Base-by-base conservation (phyloP, 2,329 filamentous ascomycete genomes). In the Aureobasidium vineae region DNA sequence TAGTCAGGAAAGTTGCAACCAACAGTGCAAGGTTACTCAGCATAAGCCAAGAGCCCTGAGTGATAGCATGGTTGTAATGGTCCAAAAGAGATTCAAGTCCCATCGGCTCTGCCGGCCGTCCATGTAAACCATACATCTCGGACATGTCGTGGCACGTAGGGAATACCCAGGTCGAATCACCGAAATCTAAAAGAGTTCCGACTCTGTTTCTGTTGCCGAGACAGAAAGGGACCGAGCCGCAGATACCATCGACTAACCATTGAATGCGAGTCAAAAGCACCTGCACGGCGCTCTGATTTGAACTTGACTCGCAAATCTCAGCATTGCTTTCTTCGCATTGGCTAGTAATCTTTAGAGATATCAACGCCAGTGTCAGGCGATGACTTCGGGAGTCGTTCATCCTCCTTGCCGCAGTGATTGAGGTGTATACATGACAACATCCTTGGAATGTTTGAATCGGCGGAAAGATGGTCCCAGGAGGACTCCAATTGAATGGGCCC, bases 81-180 rank as follows among this genome's bases (percentile, higher is more conserved):
- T 63, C 33, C 21, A 6, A 10, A 5, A n/a, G 6, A 50, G 59
- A 31, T 15, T 28, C 59, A 1, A 63, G 43, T 38, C 59, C 59
- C 23, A 33, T 50, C 38, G 59, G 59, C 21, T 63, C 59, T 49
- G 59, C 43, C 13, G n/a, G 15, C 3, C 43, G 43, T n/a, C 59
- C 59, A 19, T 50, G 28, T 19, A 63, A 21, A 28, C 59, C 59
- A 11, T 63, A 63, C 43, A 63, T 31, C 21, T 63, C 31, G 15
- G 59, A 16, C 59, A 63, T 63, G 45, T 63, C 59, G 19, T 63
- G 59, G 28, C 59, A 63, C 3, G 59, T 33, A 2, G 59, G 43
- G 5, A 63, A 63, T 28, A 1, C n/a, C 31, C 43, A 63, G 21
- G 19, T 36, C 11, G 23, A 19, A 23, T 49, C 45, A 33, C 6